These are phyloP conservation scores for Epithele typhae DNA, from an alignment of 768 basidiomycete species.

Conservation along the genomic window DNA sequence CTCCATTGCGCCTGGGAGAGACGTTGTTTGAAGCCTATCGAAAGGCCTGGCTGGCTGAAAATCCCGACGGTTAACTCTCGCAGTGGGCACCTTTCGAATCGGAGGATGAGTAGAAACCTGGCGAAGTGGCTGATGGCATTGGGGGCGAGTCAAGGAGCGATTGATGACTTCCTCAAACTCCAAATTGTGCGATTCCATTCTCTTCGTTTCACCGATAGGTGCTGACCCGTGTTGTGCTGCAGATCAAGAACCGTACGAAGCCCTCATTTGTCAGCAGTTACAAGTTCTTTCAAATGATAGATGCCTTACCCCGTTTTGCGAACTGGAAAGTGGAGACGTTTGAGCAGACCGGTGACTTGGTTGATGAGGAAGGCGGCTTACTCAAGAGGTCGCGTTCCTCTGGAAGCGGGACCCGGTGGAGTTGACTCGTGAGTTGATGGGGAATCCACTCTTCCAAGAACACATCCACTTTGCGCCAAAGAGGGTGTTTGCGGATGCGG, in stretches of 20 bases:
- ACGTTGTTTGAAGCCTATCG: conserved; percentile 23
- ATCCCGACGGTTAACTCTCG: too few relatives aligned
- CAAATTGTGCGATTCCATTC: conserved; percentile 18
- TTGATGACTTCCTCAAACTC: conserved; percentile 29
- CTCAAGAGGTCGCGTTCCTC: conserved; percentile 15
- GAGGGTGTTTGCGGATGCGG: conserved; percentile 5
- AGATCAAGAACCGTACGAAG: conserved; percentile 7
- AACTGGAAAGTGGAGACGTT: conserved; percentile 23
- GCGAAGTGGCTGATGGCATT: conserved; percentile 31
- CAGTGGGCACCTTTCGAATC: background rate
- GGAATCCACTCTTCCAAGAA: conserved; percentile 25
- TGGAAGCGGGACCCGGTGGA: conserved; percentile 25
- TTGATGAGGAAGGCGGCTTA: conserved; percentile 8
- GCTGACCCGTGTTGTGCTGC: conserved; percentile 13
- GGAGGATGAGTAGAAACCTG: conserved; percentile 28
- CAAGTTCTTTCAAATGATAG: conserved; percentile 21
- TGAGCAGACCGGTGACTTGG: conserved; percentile 4
- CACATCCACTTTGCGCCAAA: conserved; percentile 25
- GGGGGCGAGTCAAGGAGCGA: conserved; percentile 22
- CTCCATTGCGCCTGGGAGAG: background rate
- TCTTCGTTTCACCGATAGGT: background rate
- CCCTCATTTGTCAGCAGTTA: conserved; percentile 26
- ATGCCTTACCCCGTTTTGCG: conserved; percentile 22
- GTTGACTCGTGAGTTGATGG: conserved; percentile 23
- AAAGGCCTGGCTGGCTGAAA: too few relatives aligned